These are phyloP conservation scores for Exophiala sideris DNA, from an alignment of 2,329 filamentous ascomycete species.

Conservation along the genomic window DNA sequence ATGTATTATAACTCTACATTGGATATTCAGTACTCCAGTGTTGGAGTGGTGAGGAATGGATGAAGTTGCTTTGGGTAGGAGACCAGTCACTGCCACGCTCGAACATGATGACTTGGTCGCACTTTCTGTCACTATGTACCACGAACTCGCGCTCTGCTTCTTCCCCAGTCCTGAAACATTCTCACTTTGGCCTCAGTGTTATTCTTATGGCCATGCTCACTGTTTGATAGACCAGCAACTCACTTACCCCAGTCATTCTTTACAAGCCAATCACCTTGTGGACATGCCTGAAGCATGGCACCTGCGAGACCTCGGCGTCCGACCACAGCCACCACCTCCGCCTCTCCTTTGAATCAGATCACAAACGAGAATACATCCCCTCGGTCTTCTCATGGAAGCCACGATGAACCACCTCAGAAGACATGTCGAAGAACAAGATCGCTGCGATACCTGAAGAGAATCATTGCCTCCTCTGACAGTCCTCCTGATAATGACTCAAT, in stretches of 20 bases:
- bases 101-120: background rate
- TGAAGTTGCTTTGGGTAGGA: background rate
- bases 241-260: background rate
- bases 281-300: background rate
- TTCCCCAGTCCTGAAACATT: background rate
- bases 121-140: background rate
- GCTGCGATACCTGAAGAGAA: slow-evolving; percentile 11
- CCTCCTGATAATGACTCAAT: slow-evolving; percentile 38
- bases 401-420: slow-evolving; percentile 3
- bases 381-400: background rate
- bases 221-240: background rate
- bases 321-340: background rate
- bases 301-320: background rate
- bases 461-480: slow-evolving; percentile 33
- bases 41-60: background rate
- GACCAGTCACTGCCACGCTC: too few relatives aligned
- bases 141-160: background rate
- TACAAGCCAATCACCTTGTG: background rate
- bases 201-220: too few relatives aligned
- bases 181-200: too few relatives aligned
- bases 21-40: background rate
- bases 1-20: background rate
- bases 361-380: background rate
- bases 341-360: background rate
- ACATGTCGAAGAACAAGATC: slow-evolving; percentile 24